Evolutionary conservation across 1,284 basidiomycete species (phyloP), one percentile per base, ranked within the genome.

Genomic region (Microbotryum intermedium): DNA sequence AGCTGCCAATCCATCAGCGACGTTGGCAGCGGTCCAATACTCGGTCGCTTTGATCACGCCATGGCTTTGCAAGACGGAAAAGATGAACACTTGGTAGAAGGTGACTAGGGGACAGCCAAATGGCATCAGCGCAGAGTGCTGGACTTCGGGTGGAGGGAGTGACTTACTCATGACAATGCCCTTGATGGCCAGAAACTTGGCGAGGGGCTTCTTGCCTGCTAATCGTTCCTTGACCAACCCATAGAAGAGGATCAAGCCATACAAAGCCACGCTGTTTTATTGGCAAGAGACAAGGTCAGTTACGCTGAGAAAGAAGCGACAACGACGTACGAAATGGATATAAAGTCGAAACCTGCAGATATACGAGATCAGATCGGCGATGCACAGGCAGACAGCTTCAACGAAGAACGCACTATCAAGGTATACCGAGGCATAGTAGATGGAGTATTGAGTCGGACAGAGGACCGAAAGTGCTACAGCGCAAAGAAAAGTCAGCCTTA

Each of bases 131-230:
- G 48, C 1, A 2, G 25, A n/a, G 6, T 48, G 44, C 16, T 13
- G 4, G 18, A n/a, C 25, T 8, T n/a, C 49, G 20, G 51, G 8
- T n/a, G 48, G 28, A 61, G 43, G 18, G 34, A 3, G 34, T 39
- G 11, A 39, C 34, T 34, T 25, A 44, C 45, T 84, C 81, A 90
- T 85, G 52, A 90, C 85, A 21, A 68, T 56, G 11, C 53, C 34
- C 75, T 91, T 92, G 77, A 89, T 90, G 11, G 81, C 76, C 62
- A 89, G 69, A 73, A 91, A 91, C 75, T 91, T 91, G 18, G 86
- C 82, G 30, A 92, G 77, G 20, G 90, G 90, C 29, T 84, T 79
- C n/a, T 82, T 79, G 21, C 84, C 87, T 58, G 74, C 76, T 8
- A 93, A 79, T 69, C 91, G 88, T 10, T 87, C 83, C 62, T 84